Base-by-base conservation (phyloP, 2,329 filamentous ascomycete genomes). In the Reticulascus tulasneorum region DNA sequence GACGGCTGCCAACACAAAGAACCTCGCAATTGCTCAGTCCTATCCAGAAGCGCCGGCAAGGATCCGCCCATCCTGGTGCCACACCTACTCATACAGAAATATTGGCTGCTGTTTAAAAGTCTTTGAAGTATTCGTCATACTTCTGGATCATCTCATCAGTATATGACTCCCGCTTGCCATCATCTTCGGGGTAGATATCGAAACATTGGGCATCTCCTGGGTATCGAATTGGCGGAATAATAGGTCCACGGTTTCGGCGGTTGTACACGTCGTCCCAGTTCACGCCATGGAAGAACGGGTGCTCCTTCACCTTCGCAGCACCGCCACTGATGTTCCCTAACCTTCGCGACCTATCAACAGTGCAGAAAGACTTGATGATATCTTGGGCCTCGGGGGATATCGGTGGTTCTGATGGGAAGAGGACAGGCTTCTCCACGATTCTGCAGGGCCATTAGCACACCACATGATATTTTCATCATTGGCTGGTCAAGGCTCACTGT, bases 181-280 rank as follows among this genome's bases (percentile, higher is more conserved):
- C 79, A 53, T 89, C 83, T 41, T 87, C 83, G n/a, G 86, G 83
- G 51, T 91, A 93, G 26, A 82, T 72, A 52, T 91, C 86, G 52
- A 91, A 93, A 56, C 87, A 91, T 53, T 85, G 75, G 13, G 86
- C 82, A 53, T 91, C 86, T 21, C 84, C 84, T 0, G 80, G 74
- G 32, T 78, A 84, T 17, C 81, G 70, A 20, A 91, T 66, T 36
- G 84, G 81, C n/a, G 85, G 86, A 33, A 86, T 71, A 47, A 90
- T 89, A 5, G 85, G 85, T 0, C 84, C 85, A 31, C 73, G 67
- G 33, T 76, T 66, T 45, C 76, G 75, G 35, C 82, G 76, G 40
- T 77, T 66, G 49, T 81, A 77, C 17, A 90, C 61, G 30, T 79
- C 81, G 35, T 87, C 76, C 86, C 86, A 93, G 58, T 86, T 73